Evolutionary conservation across 257 asterid species (phyloP).

Genomic region (Rhazya stricta): DNA sequence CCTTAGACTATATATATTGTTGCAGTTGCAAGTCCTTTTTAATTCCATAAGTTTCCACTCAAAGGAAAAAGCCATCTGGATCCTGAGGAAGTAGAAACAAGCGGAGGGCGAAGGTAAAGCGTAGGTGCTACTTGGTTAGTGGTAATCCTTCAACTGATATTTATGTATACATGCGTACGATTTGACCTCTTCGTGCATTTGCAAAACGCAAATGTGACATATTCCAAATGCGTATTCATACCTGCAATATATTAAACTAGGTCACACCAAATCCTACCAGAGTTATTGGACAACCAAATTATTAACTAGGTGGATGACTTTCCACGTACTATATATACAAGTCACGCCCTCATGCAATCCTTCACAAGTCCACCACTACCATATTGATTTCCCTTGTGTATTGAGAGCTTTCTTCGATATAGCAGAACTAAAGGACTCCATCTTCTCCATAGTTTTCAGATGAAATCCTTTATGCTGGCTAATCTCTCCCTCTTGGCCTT

Average conservation of each 20-base stretch:
- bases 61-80: not conserved
- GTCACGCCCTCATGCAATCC: conserved; percentile 28
- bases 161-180: too few species aligned
- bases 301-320: conserved; percentile 23
- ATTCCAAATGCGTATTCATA: not conserved
- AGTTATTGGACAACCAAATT: conserved; percentile 17
- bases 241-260: not conserved
- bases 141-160: too few species aligned
- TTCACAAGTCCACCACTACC: conserved; percentile 17
- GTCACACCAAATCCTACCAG: conserved; percentile 12
- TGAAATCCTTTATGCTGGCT: conserved; percentile 34
- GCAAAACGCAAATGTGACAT: too few species aligned
- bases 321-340: conserved; percentile 36
- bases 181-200: too few species aligned
- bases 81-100: not conserved
- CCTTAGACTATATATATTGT: not conserved
- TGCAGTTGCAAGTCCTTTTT: not conserved
- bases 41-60: not conserved
- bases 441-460: conserved; percentile 4
- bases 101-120: not conserved
- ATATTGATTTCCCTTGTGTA: not conserved
- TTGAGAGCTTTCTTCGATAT: not conserved
- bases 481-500: conserved; percentile 26
- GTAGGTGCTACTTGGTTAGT: not conserved
- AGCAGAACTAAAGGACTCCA: not conserved